Evolutionary conservation across 2,329 filamentous ascomycete genomes (phyloP), one percentile per base, ranked within the genome.

Genomic region (Hirsutella thompsonii): DNA sequence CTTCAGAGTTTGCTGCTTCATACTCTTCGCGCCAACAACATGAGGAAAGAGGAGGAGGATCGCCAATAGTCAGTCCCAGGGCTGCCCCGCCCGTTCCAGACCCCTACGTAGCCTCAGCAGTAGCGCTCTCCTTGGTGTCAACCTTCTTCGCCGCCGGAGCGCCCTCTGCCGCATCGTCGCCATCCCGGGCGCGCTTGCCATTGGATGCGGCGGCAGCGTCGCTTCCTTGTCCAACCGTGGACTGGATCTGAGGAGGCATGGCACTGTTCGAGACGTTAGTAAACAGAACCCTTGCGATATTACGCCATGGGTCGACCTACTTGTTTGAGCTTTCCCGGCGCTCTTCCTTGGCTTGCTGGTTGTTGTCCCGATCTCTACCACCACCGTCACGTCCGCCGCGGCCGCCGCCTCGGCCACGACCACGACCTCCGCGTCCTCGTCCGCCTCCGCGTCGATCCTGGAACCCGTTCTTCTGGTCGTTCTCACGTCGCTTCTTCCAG

Each of bases 401-500:
- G 38, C 61, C 57, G 40, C 64, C 57, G 35, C 67, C 58, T 21
- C 69, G 61, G 34, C 65, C 61, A 28, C 64, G 58, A 2, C 60
- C 55, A 9, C 62, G 57, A 4, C 66, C 63, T 37, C 61, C 61
- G 37, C 54, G 56, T 6, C 64, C 63, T 11, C 66, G 57, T 8
- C 63, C 56, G 34, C 66, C 62, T 29, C 67, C 66, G 26, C 67
- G 63, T 41, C 65, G 59, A 37, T 64, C 67, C 42, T 67, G 66
- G 61, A 76, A 76, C 19, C 76, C 77, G 50, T 67, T 67, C 59
- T 72, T 73, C 55, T 74, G 74, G 51, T 81, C 76, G 35, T 77
- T 57, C 8, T 79, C 74, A 19, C 76, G 70, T 49, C 77, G 70
- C 59, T 71, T 69, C 63, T 77, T 81, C 76, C 77, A 81, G 60